These are phyloP conservation scores for Linum trigynum DNA, from an alignment of 345 rosid species.

Conservation along the genomic window DNA sequence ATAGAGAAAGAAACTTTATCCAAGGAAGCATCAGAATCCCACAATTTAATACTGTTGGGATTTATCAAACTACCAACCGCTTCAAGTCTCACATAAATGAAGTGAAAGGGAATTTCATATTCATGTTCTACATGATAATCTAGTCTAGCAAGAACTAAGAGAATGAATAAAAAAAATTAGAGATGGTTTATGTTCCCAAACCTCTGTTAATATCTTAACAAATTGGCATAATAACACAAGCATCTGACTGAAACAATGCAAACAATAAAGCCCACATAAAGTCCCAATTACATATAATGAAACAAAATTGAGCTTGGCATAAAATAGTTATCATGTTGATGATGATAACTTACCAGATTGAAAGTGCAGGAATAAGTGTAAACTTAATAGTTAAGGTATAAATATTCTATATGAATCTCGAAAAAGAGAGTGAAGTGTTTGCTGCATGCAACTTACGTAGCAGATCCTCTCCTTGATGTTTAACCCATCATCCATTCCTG, in stretches of 20 bases:
- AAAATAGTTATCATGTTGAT: background rate
- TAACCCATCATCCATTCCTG: constrained; percentile 90
- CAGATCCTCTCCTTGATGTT: constrained; percentile 78
- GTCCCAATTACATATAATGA: background rate
- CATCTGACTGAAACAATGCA: background rate
- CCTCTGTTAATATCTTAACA: background rate
- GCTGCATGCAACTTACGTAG: constrained; percentile 40
- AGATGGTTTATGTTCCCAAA: background rate
- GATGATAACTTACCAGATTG: background rate
- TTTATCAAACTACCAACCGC: no score
- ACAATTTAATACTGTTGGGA: no score
- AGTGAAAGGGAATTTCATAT: no score
- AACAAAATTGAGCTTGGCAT: background rate
- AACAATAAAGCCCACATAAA: background rate
- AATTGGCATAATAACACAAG: background rate
- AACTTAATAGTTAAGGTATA: constrained; percentile 1
- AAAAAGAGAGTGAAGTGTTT: background rate
- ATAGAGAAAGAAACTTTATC: background rate
- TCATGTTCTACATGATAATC: no score
- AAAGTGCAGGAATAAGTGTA: background rate
- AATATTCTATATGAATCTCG: background rate
- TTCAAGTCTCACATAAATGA: no score
- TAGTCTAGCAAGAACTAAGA: constrained; percentile 10
- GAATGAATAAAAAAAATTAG: background rate
- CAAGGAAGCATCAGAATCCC: background rate